Percentiles rank a stretch among this genome's conserved stretches.
Evolutionary conservation across 192 early-diverging fungal genomes (phyloP).

Genomic region (Kappamyces sp.): DNA sequence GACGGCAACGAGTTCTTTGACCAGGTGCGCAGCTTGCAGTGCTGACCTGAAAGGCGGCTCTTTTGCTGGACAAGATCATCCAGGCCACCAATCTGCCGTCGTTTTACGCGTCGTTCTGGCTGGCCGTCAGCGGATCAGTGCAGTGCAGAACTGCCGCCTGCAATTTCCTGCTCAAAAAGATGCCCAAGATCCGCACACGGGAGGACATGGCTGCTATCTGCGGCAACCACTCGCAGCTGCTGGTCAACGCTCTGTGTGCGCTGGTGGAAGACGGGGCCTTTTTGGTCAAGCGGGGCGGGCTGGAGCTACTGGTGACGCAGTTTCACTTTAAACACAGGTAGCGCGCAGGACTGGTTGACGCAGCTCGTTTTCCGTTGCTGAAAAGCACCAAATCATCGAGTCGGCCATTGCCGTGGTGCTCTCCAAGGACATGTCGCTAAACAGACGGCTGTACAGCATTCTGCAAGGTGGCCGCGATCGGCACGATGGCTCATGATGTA

Average conservation of each 20-base stretch:
- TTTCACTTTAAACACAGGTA: constrained; percentile 58
- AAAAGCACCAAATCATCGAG: constrained; percentile 50
- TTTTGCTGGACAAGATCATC: constrained; percentile 60
- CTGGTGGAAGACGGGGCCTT: constrained; percentile 65
- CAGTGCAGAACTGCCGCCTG: constrained; percentile 65
- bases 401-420: constrained; percentile 76
- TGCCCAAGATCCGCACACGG: constrained; percentile 58
- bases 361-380: too few species aligned
- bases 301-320: constrained; percentile 75
- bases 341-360: too few species aligned
- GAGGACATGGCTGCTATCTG: constrained; percentile 33
- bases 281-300: constrained; percentile 75
- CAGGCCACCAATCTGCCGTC: constrained; percentile 64
- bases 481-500: too few species aligned
- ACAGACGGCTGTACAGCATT: constrained; percentile 53
- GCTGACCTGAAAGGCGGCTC: constrained; percentile 29
- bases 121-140: constrained; percentile 65
- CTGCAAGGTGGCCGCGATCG: too few species aligned
- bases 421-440: constrained; percentile 90
- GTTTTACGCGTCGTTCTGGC: constrained; percentile 80
- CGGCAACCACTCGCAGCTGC: constrained; percentile 48
- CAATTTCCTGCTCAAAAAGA: constrained; percentile 68
- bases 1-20: constrained; percentile 81
- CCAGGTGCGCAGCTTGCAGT: constrained; percentile 36
- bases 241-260: constrained; percentile 69